Evolutionary conservation across 2,329 filamentous ascomycete species (phyloP).

Genomic region (Ceratocystis destructans): DNA sequence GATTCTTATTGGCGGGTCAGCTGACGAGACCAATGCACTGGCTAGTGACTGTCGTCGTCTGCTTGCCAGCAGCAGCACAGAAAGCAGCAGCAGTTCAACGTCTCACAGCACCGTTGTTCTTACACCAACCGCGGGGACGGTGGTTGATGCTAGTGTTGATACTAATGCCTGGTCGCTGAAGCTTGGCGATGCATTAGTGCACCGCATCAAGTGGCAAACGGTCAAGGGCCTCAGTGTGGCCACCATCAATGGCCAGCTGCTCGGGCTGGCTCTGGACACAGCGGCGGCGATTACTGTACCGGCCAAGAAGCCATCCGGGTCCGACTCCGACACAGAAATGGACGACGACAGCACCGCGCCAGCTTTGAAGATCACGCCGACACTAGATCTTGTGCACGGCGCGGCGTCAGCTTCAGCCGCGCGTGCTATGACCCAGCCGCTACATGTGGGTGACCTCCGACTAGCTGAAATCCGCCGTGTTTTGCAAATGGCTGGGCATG

Average conservation of each 20-base stretch:
- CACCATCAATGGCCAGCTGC: conserved; percentile 66
- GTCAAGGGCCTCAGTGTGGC: conserved; percentile 82
- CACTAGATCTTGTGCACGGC: conserved; percentile 45
- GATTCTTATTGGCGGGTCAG: conserved; percentile 73
- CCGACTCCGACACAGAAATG: conserved; percentile 18
- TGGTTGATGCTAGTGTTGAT: conserved; percentile 84
- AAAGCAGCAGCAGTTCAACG: not conserved
- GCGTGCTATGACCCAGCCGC: conserved; percentile 53
- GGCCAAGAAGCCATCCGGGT: conserved; percentile 15
- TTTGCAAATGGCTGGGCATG: conserved; percentile 70
- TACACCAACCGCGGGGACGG: conserved; percentile 59
- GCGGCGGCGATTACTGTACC: conserved; percentile 19
- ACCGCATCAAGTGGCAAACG: conserved; percentile 85
- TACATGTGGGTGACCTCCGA: conserved; percentile 87
- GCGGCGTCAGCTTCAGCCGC: conserved; percentile 55
- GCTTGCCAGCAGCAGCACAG: conserved; percentile 36
- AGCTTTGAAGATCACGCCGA: conserved; percentile 30
- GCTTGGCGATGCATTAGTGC: conserved; percentile 69
- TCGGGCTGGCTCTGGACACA: conserved; percentile 27
- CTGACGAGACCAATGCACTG: conserved; percentile 62
- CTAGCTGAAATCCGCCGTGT: conserved; percentile 76
- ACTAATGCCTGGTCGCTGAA: conserved; percentile 96
- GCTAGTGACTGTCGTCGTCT: conserved; percentile 68
- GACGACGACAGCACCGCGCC: conserved; percentile 17
- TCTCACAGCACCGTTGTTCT: conserved; percentile 57